Conservation (phyloP, 2,329 filamentous ascomycete species). For the Trichoderma sp. region DNA sequence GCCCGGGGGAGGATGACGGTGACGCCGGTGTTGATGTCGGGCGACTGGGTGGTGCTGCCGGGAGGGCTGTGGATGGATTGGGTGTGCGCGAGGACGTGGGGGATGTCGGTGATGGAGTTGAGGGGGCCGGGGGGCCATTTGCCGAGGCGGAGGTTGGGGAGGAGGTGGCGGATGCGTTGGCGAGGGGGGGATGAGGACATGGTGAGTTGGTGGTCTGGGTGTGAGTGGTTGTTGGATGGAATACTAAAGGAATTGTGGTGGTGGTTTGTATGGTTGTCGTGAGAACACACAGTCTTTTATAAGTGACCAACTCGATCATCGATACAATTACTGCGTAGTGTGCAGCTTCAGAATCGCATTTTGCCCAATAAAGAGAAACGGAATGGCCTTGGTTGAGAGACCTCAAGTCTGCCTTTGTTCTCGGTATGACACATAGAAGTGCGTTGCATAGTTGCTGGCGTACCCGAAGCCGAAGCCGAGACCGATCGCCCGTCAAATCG, state of each 20-base stretch:
- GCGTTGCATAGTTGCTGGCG: too few relatives aligned
- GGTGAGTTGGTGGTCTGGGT: too few relatives aligned
- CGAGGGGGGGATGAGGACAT: constrained; percentile 27
- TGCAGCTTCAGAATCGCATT: too few relatives aligned
- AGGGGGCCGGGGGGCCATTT: constrained; percentile 48
- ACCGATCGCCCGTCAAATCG: too few relatives aligned
- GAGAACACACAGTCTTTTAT: neutral
- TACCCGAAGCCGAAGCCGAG: too few relatives aligned
- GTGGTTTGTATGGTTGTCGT: too few relatives aligned
- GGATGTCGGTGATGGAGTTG: constrained; percentile 56
- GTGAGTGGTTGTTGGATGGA: neutral
- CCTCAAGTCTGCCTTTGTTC: too few relatives aligned
- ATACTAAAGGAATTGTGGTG: too few relatives aligned
- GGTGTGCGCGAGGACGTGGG: constrained; percentile 51
- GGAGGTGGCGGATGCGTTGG: constrained; percentile 47
- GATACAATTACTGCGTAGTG: too few relatives aligned
- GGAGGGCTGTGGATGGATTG: constrained; percentile 43
- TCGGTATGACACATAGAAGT: too few relatives aligned
- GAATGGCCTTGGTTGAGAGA: too few relatives aligned
- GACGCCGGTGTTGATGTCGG: constrained; percentile 51
- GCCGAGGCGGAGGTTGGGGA: constrained; percentile 50
- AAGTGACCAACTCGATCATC: neutral
- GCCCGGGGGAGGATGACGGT: constrained; percentile 52
- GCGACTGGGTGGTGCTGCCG: constrained; percentile 50
- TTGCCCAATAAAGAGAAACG: too few relatives aligned